Evolutionary conservation across 208 protist species (phyloP).

Genomic region (Herpetomonas samuelpessoai): DNA sequence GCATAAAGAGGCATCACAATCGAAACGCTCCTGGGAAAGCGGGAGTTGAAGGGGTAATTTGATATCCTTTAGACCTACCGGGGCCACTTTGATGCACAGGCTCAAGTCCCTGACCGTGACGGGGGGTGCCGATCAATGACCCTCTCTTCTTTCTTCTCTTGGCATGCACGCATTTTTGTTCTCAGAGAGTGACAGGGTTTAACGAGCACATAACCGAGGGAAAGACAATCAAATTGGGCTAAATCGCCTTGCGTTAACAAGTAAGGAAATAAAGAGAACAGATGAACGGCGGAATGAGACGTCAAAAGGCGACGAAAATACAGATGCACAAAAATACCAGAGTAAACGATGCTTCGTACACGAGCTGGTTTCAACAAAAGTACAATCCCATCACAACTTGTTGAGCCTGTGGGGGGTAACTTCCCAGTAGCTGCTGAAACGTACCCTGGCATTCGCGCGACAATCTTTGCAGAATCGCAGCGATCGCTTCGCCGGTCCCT

Average conservation of each 20-base stretch:
- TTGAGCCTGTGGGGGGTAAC: background rate
- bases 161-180: too few species aligned
- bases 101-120: too few species aligned
- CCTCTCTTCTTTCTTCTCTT: too few species aligned
- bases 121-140: too few species aligned
- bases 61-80: too few species aligned
- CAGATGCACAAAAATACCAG: conserved; percentile 1
- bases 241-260: conserved; percentile 6
- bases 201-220: background rate
- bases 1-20: too few species aligned
- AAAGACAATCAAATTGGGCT: background rate
- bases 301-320: background rate
- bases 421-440: background rate
- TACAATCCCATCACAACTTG: background rate
- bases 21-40: too few species aligned
- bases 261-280: conserved; percentile 5
- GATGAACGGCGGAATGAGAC: background rate
- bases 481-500: conserved; percentile 36
- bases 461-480: background rate
- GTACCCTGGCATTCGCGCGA: background rate
- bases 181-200: background rate
- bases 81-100: too few species aligned
- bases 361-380: background rate
- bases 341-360: conserved; percentile 2
- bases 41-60: too few species aligned